Conservation (phyloP, 1,139 yeast species). For the Candida gigantensis region DNA sequence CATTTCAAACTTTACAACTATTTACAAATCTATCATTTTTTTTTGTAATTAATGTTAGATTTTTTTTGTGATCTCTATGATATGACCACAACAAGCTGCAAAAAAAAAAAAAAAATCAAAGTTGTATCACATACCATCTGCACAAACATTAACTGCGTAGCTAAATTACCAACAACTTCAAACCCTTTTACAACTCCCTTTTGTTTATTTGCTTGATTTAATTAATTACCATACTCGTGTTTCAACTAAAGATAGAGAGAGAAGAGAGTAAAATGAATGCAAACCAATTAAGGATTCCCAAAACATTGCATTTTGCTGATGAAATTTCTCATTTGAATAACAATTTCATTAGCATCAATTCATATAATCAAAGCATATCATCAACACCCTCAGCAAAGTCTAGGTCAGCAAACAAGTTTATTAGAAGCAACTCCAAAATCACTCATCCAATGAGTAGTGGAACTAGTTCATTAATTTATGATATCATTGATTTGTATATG, state of each 20-base stretch:
- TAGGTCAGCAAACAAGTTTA: constrained; percentile 3
- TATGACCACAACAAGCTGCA: no score
- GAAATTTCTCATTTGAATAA: constrained; percentile 6
- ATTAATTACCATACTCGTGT: no score
- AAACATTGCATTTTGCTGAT: constrained; percentile 10
- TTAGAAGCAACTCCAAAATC: constrained; percentile 1
- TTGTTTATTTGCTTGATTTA: no score
- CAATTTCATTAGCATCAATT: constrained; percentile 1
- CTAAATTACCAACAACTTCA: neutral
- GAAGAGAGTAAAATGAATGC: constrained; percentile 3
- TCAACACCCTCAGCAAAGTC: neutral
- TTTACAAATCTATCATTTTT: neutral
- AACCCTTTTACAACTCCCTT: neutral
- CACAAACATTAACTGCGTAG: no score
- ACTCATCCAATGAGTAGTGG: neutral
- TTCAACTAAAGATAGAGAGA: no score
- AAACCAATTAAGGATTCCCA: constrained; percentile 8
- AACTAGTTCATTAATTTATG: constrained; percentile 8
- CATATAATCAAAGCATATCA: constrained; percentile 1
- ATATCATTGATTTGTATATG: constrained; percentile 13
- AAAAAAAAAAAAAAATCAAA: neutral
- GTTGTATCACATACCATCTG: neutral
- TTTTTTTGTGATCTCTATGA: no score
- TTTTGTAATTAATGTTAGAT: neutral
- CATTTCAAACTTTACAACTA: neutral